Evolutionary conservation across 1,139 yeast genomes (phyloP), one percentile per base, ranked within the genome.

Genomic region (Fermentozyma sake): DNA sequence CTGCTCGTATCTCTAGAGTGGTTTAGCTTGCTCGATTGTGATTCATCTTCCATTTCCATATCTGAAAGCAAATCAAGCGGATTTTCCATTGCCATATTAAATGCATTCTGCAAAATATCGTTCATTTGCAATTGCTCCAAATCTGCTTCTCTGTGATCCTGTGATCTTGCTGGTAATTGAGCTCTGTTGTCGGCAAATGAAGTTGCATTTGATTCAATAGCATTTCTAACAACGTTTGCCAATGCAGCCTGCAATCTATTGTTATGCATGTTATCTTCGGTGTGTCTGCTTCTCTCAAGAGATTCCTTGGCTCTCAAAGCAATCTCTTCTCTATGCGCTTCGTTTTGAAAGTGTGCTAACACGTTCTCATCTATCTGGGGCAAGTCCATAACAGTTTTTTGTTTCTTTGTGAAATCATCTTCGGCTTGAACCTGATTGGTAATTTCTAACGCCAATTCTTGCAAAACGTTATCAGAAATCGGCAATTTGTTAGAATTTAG

Each of bases 101-200:
- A 68, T 0, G 87, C 89, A 53, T 78, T 79, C 40, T 77, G 82
- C 62, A 80, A 68, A 39, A 81, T 80, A 39, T 75, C 82, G 44
- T 75, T 77, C 76, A 73, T 70, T 37, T 69, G 73, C 26, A 65
- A 50, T 34, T 61, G 68, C 29, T 68, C 73, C 25, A 77, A 55
- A 37, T 74, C 80, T 29, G 61, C 59, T 19, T 24, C 27, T 9
- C 14, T 19, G 9, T 19, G 20, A 8, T 18, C 12, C 11, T 18
- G 22, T 7, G 21, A 6, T 19, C 12, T n/a, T 19, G 12, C 21
- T 19, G n/a, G 10, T 19, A 10, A 7, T 19, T 24, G 22, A 18
- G 20, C 7, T 2, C 11, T n/a, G 11, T 11, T 12, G n/a, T 19
- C 18, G 6, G 16, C 22, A 6, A 7, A 10, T 9, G 14, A 11